Conservation (phyloP, 371 early-diverging fungal species). For the Batkoa obscura region DNA sequence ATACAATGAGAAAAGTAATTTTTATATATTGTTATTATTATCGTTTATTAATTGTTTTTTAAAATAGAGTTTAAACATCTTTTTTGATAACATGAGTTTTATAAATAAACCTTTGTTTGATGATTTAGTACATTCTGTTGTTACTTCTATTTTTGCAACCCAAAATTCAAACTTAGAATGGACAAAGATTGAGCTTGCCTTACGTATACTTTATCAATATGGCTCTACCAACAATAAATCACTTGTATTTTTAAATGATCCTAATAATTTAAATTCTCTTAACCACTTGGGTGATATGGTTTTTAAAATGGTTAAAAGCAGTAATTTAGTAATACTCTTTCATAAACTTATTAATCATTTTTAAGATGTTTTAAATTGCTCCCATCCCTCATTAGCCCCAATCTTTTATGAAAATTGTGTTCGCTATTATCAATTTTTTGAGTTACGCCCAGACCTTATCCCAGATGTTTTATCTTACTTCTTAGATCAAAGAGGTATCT, state of each 20-base stretch:
- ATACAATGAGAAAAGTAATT: slow-evolving; percentile 50
- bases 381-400: slow-evolving; percentile 56
- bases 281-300: slow-evolving; percentile 55
- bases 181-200: slow-evolving; percentile 64
- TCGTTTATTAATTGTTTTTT: slow-evolving; percentile 6
- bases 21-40: slow-evolving; percentile 1
- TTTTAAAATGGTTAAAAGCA: slow-evolving; percentile 40
- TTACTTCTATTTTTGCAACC: slow-evolving; percentile 31
- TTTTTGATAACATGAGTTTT: slow-evolving; percentile 44
- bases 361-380: slow-evolving; percentile 46
- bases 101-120: slow-evolving; percentile 42
- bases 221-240: slow-evolving; percentile 47
- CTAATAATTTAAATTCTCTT: slow-evolving; percentile 18
- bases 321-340: slow-evolving; percentile 12
- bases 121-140: slow-evolving; percentile 30
- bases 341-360: not conserved
- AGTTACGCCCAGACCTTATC: slow-evolving; percentile 38
- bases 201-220: slow-evolving; percentile 55
- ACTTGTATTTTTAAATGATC: slow-evolving; percentile 24
- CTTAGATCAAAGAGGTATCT: slow-evolving; percentile 61
- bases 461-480: slow-evolving; percentile 52
- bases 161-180: slow-evolving; percentile 31
- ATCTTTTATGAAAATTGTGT: slow-evolving; percentile 57
- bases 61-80: slow-evolving; percentile 46
- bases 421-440: slow-evolving; percentile 59